Evolutionary conservation across 2,329 filamentous ascomycete species (phyloP).

Genomic region (Fusarium piperis): DNA sequence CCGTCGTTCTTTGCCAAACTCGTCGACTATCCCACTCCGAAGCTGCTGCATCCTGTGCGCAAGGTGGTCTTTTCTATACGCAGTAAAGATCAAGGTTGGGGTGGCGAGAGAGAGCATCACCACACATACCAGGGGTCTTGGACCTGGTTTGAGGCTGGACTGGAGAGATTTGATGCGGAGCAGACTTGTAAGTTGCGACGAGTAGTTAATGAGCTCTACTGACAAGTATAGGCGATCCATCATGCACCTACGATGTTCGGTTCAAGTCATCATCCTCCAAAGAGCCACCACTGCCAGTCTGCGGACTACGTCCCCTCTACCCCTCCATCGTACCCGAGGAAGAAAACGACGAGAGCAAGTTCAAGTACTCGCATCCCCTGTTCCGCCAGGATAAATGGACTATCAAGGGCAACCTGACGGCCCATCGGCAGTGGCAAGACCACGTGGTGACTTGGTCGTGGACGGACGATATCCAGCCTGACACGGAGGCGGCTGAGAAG

Average conservation of each 20-base stretch:
- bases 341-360: conserved; percentile 31
- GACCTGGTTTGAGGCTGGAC: conserved; percentile 72
- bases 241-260: conserved; percentile 45
- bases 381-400: conserved; percentile 48
- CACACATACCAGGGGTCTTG: conserved; percentile 60
- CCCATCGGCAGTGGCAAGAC: conserved; percentile 45
- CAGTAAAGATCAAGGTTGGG: conserved; percentile 69
- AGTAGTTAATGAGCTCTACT: background rate
- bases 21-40: conserved; percentile 52
- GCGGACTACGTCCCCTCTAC: conserved; percentile 50
- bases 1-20: conserved; percentile 45
- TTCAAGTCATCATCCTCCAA: conserved; percentile 32
- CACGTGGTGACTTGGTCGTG: conserved; percentile 65
- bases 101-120: conserved; percentile 43
- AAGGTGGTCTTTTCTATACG: conserved; percentile 69
- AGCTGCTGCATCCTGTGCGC: conserved; percentile 60
- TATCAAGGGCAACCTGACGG: conserved; percentile 60
- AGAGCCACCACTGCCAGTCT: conserved; percentile 44
- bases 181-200: conserved; percentile 39
- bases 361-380: conserved; percentile 51
- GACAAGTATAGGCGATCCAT: conserved; percentile 39
- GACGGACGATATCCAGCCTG: conserved; percentile 57
- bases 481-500: conserved; percentile 51
- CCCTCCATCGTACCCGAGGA: conserved; percentile 41
- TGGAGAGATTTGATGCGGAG: conserved; percentile 62